A percentile compares a stretch with the other conserved stretches of the same genome.
phyloP scores from a whole-genome alignment of 768 basidiomycete species.

The Sporobolomyces phaffii region DNA sequence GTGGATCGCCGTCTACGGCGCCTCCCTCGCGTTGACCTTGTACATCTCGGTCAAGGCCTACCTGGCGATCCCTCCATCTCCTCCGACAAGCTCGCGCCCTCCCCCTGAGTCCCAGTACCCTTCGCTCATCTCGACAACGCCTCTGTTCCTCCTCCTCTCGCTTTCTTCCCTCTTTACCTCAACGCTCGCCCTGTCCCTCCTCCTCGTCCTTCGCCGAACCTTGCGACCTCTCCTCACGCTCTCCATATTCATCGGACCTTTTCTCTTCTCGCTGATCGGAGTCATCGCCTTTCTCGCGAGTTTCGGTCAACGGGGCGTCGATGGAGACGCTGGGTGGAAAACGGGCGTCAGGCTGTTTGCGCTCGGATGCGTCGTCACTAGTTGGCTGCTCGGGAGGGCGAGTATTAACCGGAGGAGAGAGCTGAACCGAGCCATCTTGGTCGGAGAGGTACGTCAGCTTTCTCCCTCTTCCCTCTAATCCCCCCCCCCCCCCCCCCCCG shows the following conservation, averaged over 20 bases:
- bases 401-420: slow-evolving; percentile 55
- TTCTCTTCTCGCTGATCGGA: slow-evolving; percentile 16
- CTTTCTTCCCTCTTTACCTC: slow-evolving; percentile 29
- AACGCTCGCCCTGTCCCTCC: slow-evolving; percentile 13
- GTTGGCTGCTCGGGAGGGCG: slow-evolving; percentile 61
- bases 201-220: slow-evolving; percentile 16
- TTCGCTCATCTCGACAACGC: slow-evolving; percentile 18
- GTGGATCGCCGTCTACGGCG: slow-evolving; percentile 35
- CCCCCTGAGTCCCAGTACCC: neutral
- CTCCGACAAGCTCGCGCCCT: neutral
- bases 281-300: slow-evolving; percentile 19
- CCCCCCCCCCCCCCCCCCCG: too few relatives aligned
- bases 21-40: neutral
- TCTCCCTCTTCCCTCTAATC: neutral
- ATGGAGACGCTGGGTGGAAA: slow-evolving; percentile 17
- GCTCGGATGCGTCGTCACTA: slow-evolving; percentile 63
- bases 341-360: slow-evolving; percentile 71
- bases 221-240: slow-evolving; percentile 22
- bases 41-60: slow-evolving; percentile 7
- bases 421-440: slow-evolving; percentile 52
- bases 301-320: slow-evolving; percentile 7
- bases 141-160: slow-evolving; percentile 20
- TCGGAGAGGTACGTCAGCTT: slow-evolving; percentile 46
- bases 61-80: neutral
- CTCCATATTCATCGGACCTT: slow-evolving; percentile 23